Percentiles rank a stretch among this genome's conserved stretches.
These are phyloP conservation scores for Tieghemiomyces parasiticus DNA, from an alignment of 192 early-diverging fungal genomes.

Conservation along the genomic window DNA sequence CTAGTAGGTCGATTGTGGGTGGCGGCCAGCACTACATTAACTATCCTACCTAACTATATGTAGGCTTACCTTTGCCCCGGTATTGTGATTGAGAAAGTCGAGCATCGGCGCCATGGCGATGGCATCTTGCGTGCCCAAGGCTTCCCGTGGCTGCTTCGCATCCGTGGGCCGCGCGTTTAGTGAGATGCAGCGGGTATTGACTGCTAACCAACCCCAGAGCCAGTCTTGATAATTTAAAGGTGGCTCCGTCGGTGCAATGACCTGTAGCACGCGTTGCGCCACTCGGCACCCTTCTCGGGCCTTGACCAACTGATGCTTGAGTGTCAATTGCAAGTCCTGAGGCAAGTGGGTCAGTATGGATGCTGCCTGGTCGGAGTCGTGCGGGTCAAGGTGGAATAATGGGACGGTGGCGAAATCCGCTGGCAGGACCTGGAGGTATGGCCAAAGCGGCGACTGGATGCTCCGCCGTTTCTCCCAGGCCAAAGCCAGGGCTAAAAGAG, in stretches of 20 bases:
- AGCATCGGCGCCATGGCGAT: constrained; percentile 1
- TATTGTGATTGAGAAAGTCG: constrained; percentile 2
- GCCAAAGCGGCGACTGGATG: constrained; percentile 2
- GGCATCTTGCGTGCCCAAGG: background rate
- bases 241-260: background rate
- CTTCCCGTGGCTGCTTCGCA: background rate
- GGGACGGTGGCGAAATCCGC: background rate
- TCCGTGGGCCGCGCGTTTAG: background rate
- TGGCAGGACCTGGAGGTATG: constrained; percentile 3
- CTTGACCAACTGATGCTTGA: background rate
- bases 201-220: constrained; percentile 4
- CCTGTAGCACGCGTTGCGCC: background rate
- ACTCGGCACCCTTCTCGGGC: background rate
- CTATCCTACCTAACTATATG: background rate
- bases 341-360: background rate
- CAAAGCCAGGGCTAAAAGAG: background rate
- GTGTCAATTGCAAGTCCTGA: background rate
- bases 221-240: background rate
- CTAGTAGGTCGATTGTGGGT: background rate
- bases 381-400: background rate
- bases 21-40: background rate
- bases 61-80: background rate
- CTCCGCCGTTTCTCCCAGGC: background rate
- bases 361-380: background rate
- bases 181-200: constrained; percentile 7